phyloP scores from a whole-genome alignment of 2,329 filamentous ascomycete genomes.

The Fusarium floridanum region DNA sequence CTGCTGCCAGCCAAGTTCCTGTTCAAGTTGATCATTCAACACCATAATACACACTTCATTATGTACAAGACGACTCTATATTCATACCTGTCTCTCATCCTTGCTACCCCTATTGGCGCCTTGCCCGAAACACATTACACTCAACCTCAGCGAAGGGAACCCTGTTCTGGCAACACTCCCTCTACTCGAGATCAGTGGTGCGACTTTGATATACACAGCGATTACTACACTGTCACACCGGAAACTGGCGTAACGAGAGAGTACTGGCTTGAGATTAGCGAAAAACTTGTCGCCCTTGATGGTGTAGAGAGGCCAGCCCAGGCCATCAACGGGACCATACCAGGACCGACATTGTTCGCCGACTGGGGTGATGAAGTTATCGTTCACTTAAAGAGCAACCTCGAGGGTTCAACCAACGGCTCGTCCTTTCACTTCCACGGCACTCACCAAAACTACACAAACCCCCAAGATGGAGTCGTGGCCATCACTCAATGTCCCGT shows the following conservation, averaged over 20 bases:
- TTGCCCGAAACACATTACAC: conserved; percentile 14
- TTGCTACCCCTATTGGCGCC: conserved; percentile 10
- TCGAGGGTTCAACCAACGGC: conserved; percentile 61
- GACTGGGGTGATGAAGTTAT: conserved; percentile 64
- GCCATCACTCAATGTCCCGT: conserved; percentile 64
- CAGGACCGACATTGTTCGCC: conserved; percentile 68
- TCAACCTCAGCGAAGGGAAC: conserved; percentile 11
- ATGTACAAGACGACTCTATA: conserved; percentile 17
- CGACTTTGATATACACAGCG: conserved; percentile 61
- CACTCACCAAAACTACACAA: conserved; percentile 67
- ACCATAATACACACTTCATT: neutral
- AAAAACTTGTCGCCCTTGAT: conserved; percentile 59
- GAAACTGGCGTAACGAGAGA: conserved; percentile 66
- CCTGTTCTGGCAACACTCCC: conserved; percentile 48
- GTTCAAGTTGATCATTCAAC: neutral
- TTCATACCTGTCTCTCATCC: conserved; percentile 7
- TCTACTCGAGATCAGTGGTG: conserved; percentile 58
- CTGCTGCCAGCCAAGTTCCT: neutral
- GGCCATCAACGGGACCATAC: conserved; percentile 70
- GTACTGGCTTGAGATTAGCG: conserved; percentile 60
- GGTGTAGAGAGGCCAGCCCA: conserved; percentile 57
- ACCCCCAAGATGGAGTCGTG: conserved; percentile 68
- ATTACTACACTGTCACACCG: conserved; percentile 58
- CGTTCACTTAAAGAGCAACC: conserved; percentile 66
- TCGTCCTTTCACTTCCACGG: conserved; percentile 75